Conservation (phyloP, 371 early-diverging fungal genomes). For the Vairimorpha apis region DNA sequence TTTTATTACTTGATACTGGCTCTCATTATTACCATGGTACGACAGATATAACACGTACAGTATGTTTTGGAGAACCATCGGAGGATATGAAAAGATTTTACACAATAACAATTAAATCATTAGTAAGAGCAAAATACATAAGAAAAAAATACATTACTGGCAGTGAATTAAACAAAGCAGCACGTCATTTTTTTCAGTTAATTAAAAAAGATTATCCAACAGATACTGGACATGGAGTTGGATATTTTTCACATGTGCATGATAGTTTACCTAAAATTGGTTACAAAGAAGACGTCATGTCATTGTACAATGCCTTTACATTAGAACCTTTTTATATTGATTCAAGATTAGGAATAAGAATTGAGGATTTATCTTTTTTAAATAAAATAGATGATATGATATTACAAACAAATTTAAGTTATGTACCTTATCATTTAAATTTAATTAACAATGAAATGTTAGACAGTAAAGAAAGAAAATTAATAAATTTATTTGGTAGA, state of each 20-base stretch:
- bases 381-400: constrained; percentile 64
- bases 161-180: background rate
- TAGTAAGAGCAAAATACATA: constrained; percentile 74
- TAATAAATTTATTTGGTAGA: constrained; percentile 49
- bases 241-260: constrained; percentile 89
- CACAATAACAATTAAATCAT: constrained; percentile 91
- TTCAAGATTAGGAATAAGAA: constrained; percentile 89
- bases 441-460: constrained; percentile 53
- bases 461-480: constrained; percentile 44
- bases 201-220: constrained; percentile 89
- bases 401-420: constrained; percentile 49
- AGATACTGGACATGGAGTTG: constrained; percentile 97
- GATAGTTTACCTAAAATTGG: constrained; percentile 90
- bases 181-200: constrained; percentile 61
- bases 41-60: constrained; percentile 92
- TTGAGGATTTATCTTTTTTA: constrained; percentile 75
- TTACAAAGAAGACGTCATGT: constrained; percentile 58
- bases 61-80: constrained; percentile 77
- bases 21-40: constrained; percentile 89
- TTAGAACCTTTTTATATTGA: constrained; percentile 92
- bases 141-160: constrained; percentile 74
- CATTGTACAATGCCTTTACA: constrained; percentile 43
- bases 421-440: constrained; percentile 57
- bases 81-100: constrained; percentile 78
- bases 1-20: constrained; percentile 92